Conservation (phyloP, 169 alveolate genomes). For the Cryptosporidium felis region DNA sequence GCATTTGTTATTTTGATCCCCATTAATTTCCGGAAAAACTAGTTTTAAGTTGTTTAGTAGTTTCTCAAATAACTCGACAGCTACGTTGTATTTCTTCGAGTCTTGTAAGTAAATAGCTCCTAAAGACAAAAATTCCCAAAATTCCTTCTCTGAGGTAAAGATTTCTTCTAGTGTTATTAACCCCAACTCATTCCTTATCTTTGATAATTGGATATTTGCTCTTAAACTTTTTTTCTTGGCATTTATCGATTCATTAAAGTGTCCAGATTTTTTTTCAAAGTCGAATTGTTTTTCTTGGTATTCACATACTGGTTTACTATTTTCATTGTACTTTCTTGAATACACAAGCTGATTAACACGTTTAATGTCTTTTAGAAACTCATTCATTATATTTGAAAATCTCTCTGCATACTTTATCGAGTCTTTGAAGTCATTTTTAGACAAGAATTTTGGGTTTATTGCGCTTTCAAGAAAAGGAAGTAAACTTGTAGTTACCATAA, state of each 20-base stretch:
- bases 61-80: constrained; percentile 62
- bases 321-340: constrained; percentile 27
- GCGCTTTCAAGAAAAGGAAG: constrained; percentile 50
- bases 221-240: neutral
- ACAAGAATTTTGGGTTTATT: neutral
- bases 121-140: constrained; percentile 44
- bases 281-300: neutral
- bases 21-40: constrained; percentile 29
- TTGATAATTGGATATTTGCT: constrained; percentile 3
- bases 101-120: constrained; percentile 51
- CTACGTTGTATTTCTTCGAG: constrained; percentile 9
- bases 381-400: constrained; percentile 27
- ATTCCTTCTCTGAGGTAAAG: constrained; percentile 38
- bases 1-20: constrained; percentile 1
- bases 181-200: constrained; percentile 46
- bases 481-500: neutral
- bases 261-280: neutral
- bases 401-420: neutral
- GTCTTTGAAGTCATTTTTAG: neutral
- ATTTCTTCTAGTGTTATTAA: constrained; percentile 46
- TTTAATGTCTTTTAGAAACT: constrained; percentile 31
- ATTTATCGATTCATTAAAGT: neutral
- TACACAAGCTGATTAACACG: constrained; percentile 43
- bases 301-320: neutral
- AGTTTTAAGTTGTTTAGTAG: constrained; percentile 1